Evolutionary conservation across 371 early-diverging fungal genomes (phyloP).

Genomic region (Lichtheimia ramosa): DNA sequence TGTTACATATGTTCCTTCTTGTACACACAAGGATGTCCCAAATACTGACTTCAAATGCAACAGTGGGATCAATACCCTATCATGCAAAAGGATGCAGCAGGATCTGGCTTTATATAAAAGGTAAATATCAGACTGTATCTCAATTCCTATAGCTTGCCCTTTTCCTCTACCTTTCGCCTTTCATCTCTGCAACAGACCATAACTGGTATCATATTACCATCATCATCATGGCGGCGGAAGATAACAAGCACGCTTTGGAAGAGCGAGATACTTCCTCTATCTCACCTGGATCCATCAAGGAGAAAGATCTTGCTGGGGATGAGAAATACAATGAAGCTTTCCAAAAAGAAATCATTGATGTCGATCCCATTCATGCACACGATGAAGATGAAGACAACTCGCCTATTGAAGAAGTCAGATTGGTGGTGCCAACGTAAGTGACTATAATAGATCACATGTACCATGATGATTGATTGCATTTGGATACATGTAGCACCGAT

Average conservation of each 20-base stretch:
- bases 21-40: too few species aligned
- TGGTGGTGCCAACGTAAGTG: conserved; percentile 60
- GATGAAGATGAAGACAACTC: conserved; percentile 61
- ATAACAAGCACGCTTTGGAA: neutral
- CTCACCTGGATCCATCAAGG: neutral
- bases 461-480: conserved; percentile 9
- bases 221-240: neutral
- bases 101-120: too few species aligned
- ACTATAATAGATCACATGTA: neutral
- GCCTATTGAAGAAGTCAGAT: conserved; percentile 73
- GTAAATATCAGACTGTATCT: too few species aligned
- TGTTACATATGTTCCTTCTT: too few species aligned
- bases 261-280: neutral
- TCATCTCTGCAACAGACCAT: too few species aligned
- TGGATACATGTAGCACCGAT: conserved; percentile 52
- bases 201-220: too few species aligned
- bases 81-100: too few species aligned
- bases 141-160: too few species aligned
- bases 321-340: neutral
- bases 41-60: too few species aligned
- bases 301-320: neutral
- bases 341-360: too few species aligned
- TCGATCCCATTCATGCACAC: conserved; percentile 1
- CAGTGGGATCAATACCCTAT: too few species aligned
- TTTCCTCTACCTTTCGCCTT: too few species aligned